A percentile compares a stretch with the other conserved stretches of the same genome.
phyloP scores from a whole-genome alignment of 2,329 filamentous ascomycete genomes.

The Kalaharituber pfeilii region DNA sequence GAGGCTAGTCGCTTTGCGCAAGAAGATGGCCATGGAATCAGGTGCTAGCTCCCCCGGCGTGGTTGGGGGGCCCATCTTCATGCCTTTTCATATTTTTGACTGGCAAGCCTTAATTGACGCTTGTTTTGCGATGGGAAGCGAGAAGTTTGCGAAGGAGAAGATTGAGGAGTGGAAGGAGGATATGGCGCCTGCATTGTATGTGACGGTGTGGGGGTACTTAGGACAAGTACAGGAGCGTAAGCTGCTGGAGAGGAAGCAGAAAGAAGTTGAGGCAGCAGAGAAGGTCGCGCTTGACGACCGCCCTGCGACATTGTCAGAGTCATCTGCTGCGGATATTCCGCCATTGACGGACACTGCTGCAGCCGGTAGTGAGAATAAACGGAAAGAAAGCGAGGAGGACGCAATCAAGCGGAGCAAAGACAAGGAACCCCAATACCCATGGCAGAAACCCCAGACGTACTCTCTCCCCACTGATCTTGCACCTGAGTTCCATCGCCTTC shows the following conservation, averaged over 20 bases:
- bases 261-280: no score
- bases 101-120: conserved; percentile 4
- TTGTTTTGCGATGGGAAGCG: conserved; percentile 1
- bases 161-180: conserved; percentile 2
- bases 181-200: conserved; percentile 2
- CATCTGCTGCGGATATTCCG: no score
- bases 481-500: background rate
- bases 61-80: no score
- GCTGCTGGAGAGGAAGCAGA: background rate
- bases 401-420: no score
- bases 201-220: background rate
- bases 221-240: background rate
- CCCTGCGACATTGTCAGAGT: no score
- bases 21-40: no score
- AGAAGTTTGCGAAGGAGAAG: conserved; percentile 6
- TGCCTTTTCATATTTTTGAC: background rate
- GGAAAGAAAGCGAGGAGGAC: no score
- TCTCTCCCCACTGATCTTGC: background rate
- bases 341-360: no score
- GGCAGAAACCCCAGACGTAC: background rate
- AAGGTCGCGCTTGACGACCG: no score
- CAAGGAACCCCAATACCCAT: no score
- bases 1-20: background rate
- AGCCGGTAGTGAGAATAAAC: no score
- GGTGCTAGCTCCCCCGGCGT: no score